A percentile compares a stretch with the other conserved stretches of the same genome.
phyloP scores from a whole-genome alignment of 208 protist species.

The Crithidia brevicula region DNA sequence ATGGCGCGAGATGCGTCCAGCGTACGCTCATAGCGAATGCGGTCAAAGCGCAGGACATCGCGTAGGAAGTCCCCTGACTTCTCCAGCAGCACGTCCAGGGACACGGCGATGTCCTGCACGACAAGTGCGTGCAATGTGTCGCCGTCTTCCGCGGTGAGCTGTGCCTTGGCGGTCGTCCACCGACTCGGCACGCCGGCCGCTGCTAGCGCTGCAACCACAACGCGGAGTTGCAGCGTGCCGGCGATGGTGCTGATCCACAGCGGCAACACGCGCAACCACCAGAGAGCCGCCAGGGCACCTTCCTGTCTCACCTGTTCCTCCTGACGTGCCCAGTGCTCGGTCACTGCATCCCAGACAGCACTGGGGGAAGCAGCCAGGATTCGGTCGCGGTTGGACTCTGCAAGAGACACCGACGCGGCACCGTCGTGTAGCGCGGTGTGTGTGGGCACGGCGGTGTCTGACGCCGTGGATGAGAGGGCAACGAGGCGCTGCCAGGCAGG shows the following conservation, averaged over 20 bases:
- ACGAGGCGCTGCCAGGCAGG: slow-evolving; percentile 24
- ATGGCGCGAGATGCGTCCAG: background rate
- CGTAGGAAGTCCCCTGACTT: slow-evolving; percentile 16
- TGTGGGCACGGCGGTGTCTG: too few species aligned
- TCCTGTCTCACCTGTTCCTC: slow-evolving; percentile 35
- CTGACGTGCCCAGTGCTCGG: slow-evolving; percentile 34
- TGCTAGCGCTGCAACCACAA: slow-evolving; percentile 8
- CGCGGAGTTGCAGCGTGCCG: slow-evolving; percentile 17
- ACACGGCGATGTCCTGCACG: slow-evolving; percentile 4
- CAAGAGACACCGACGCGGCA: too few species aligned
- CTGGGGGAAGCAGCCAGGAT: slow-evolving; percentile 10
- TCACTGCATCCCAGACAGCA: slow-evolving; percentile 34
- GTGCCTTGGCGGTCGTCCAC: too few species aligned
- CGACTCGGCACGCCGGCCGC: too few species aligned
- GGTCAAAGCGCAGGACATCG: slow-evolving; percentile 32
- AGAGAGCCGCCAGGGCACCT: slow-evolving; percentile 37
- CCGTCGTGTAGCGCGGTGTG: too few species aligned
- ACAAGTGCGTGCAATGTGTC: background rate
- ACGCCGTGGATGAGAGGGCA: background rate
- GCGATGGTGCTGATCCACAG: slow-evolving; percentile 27
- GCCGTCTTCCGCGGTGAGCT: background rate
- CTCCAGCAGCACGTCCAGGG: slow-evolving; percentile 20
- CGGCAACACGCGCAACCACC: slow-evolving; percentile 39
- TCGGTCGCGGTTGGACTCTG: background rate
- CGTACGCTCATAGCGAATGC: slow-evolving; percentile 28